phyloP scores from a whole-genome alignment of 75 land plant species.

The Larix kaempferi region DNA sequence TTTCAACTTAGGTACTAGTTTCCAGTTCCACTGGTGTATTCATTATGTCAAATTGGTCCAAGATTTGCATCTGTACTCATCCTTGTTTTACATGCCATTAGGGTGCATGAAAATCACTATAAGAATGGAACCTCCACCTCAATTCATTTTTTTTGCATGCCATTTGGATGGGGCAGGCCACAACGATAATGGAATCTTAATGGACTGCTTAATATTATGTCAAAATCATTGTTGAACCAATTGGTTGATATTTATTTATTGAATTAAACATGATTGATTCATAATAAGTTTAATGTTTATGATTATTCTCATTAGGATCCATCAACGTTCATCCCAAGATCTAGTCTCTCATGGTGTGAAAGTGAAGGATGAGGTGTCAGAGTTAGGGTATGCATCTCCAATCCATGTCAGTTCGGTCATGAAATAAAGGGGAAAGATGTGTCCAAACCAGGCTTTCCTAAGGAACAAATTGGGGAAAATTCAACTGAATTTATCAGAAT shows the following conservation, averaged over 20 bases:
- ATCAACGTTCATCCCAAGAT: constrained; percentile 1
- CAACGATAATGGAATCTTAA: too few species aligned
- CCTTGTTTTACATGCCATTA: too few species aligned
- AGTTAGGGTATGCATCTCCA: neutral
- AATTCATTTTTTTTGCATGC: too few species aligned
- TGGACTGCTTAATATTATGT: too few species aligned
- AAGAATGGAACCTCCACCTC: too few species aligned
- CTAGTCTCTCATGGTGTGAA: neutral
- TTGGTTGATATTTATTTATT: neutral
- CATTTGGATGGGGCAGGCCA: too few species aligned
- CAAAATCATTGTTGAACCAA: neutral
- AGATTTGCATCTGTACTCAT: too few species aligned
- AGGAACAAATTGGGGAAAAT: neutral
- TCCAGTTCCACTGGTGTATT: too few species aligned
- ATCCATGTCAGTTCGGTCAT: neutral
- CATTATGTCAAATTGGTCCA: too few species aligned
- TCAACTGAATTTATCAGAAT: neutral
- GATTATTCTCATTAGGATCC: neutral
- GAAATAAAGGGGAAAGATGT: neutral
- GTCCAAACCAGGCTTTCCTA: too few species aligned
- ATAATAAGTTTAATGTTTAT: neutral
- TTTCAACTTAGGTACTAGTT: neutral
- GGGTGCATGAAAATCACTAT: too few species aligned
- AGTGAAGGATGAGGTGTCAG: neutral
- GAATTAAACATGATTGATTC: neutral